Evolutionary conservation across 192 early-diverging fungal genomes (phyloP).

Genomic region (Coemansia sp.): DNA sequence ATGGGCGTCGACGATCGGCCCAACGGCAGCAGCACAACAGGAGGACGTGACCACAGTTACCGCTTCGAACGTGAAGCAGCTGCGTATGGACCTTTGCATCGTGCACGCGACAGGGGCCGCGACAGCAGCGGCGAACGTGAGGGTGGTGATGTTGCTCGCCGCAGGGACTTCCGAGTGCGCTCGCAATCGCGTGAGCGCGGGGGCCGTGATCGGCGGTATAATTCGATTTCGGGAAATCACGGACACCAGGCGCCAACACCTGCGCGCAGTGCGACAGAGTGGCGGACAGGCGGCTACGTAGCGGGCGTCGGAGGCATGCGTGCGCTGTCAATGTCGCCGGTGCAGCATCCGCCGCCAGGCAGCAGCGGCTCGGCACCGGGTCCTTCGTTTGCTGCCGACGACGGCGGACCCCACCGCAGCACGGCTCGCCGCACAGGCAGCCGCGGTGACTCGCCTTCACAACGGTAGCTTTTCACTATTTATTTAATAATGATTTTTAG

Average conservation of each 20-base stretch:
- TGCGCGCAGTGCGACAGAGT: slow-evolving; percentile 18
- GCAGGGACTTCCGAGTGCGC: slow-evolving; percentile 22
- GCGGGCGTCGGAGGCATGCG: slow-evolving; percentile 11
- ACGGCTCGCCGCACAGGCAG: slow-evolving; percentile 5
- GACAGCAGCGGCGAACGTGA: slow-evolving; percentile 29
- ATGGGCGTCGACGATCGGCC: not conserved
- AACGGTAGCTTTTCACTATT: not conserved
- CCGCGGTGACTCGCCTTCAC: slow-evolving; percentile 28
- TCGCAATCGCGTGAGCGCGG: slow-evolving; percentile 37
- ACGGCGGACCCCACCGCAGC: not conserved
- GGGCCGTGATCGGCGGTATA: slow-evolving; percentile 24
- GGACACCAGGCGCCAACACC: slow-evolving; percentile 3
- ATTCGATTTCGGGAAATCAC: slow-evolving; percentile 14
- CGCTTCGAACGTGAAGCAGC: slow-evolving; percentile 15
- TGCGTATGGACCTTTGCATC: slow-evolving; percentile 6
- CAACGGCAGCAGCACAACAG: not conserved
- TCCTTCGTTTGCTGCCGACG: not conserved
- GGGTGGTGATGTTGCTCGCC: slow-evolving; percentile 26
- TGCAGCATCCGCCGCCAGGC: slow-evolving; percentile 12
- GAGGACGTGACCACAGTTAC: slow-evolving; percentile 8
- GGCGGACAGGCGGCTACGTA: slow-evolving; percentile 18
- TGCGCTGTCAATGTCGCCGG: slow-evolving; percentile 23
- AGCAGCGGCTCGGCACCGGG: slow-evolving; percentile 5
- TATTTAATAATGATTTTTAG: not conserved
- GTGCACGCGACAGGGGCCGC: slow-evolving; percentile 12